Evolutionary conservation across 2,329 filamentous ascomycete genomes (phyloP), one percentile per base, ranked within the genome.

Genomic region (Aspergillus candidus): DNA sequence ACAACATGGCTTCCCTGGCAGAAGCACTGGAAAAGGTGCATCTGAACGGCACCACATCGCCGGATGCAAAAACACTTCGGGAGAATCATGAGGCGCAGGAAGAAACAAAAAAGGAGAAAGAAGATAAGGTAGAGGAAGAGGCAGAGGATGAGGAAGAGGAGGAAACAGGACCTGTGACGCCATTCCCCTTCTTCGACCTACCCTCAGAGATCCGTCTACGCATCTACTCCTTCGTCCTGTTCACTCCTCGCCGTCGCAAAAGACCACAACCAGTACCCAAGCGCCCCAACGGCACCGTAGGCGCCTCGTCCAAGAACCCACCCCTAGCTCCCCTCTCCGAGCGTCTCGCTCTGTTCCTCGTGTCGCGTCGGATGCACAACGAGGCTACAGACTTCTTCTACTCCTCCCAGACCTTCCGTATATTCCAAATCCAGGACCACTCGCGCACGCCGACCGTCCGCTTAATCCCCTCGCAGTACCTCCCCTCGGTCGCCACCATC

Each of bases 341-440:
- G 35, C 66, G 66, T 33, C 50, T 72, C 27, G 55, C 61, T 4
- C 53, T 72, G 11, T 71, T 73, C 43, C 58, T 69, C 4, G 58
- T 59, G 12, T 71, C 61, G 35, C 64, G 59, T 13, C 69, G 64
- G 33, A 65, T 75, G 50, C 73, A 78, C 56, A 62, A 72, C 22
- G 76, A 79, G 60, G 72, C 74, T 5, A 69, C 66, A 36, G 66
- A 71, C 43, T 63, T 72, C 48, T 77, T 77, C 58, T 78, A 77
- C 60, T 67, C 71, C 34, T 61, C 63, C 13, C 73, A 76, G 50
- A 75, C 69, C 6, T 78, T 79, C 54, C 72, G 74, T 35, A 59
- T 78, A 27, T 77, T 78, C 51, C 72, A 71, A 1, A 63, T 75
- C 18, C 72, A 78, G 55, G 72, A 75, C 35, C 72, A 72, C 43